Evolutionary conservation across 1,139 yeast genomes (phyloP), one percentile per base, ranked within the genome.

Genomic region (Eremothecium sinecaudum): DNA sequence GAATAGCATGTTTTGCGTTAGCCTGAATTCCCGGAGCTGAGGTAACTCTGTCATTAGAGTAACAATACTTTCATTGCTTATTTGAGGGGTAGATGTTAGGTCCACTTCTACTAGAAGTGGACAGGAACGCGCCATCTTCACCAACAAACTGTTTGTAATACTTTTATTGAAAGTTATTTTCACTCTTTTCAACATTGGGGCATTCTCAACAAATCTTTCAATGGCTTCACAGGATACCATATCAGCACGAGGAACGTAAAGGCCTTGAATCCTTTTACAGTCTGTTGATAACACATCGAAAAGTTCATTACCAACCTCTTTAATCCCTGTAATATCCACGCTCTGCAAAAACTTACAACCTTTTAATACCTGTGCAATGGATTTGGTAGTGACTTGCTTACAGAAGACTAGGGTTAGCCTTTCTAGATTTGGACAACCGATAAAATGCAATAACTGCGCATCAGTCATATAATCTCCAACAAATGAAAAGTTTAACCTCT

Each of bases 241-340:
- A 18, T 73, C 73, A 43, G 96, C 86, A 3, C 83, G 83, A 1
- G 94, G 87, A 0, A 93, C 93, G 53, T 87, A 87, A 31, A 87
- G 64, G 1, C 96, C 96, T 59, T 90, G 97, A 32, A 90, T 65
- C 34, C 90, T 64, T 24, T 72, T 71, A 56, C 96, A 86, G 51
- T 73, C 69, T 10, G 57, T 53, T 1, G 95, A 87, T 46, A 87
- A 64, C n/a, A 82, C 75, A 29, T 62, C 47, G 39, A 86, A 71
- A 6, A 86, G 75, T 33, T 70, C 75, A 61, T 87, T 94, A 9
- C 69, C 63, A 18, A 77, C 62, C 44, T 70, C 74, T 27, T 68
- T 69, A n/a, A 84, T 79, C n/a, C 92, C 90, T 0, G 94, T 79
- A 48, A 90, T 68, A 60, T 90, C 98, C 33, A 90, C 79, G 27